Evolutionary conservation across 2,329 filamentous ascomycete genomes (phyloP), one percentile per base, ranked within the genome.

Genomic region (Dothistroma septosporum): DNA sequence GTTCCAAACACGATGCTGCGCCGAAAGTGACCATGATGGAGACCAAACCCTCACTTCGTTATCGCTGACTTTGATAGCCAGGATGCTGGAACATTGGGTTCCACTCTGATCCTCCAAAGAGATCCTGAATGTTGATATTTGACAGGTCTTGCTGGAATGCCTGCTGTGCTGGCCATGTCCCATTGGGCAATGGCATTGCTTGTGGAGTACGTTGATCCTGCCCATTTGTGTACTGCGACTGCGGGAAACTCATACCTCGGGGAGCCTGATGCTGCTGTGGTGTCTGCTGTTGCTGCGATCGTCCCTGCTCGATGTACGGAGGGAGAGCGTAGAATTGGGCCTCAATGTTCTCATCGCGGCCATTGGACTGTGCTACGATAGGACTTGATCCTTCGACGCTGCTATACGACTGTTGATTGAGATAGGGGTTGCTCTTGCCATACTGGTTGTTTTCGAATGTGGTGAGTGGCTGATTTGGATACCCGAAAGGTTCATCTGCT

Each of bases 381-480:
- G 57, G 53, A 37, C 35, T 58, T 35, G 57, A 50, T 33, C 56
- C 37, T 9, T 63, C 61, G 44, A 64, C 59, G 12, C 67, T 59
- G 16, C 52, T 59, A 55, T 65, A 68, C 14, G 55, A 22, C 32
- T 61, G 59, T 19, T 62, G 62, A 31, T 56, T 60, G 41, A 44
- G 32, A 33, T 60, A 61, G 1, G 57, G 28, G 14, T 62, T 64
- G 58, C 68, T 67, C 41, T 72, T 72, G 31, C 61, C 66, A 46
- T 66, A 70, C 57, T 72, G 68, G 58, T 73, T 77, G 65, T 78
- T 80, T 61, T 81, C 79, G 61, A 80, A 81, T 0, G 77, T 79
- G 33, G 88, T 86, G 78, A 88, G 85, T 0, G 88, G 86, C 65
- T 91, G 88, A 69, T 88, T 91, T 0, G 89, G 89, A 69, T 93